Evolutionary conservation across 1,284 basidiomycete species (phyloP), one percentile per base, ranked within the genome.

Genomic region (Cutaneotrichosporon cyanovorans): DNA sequence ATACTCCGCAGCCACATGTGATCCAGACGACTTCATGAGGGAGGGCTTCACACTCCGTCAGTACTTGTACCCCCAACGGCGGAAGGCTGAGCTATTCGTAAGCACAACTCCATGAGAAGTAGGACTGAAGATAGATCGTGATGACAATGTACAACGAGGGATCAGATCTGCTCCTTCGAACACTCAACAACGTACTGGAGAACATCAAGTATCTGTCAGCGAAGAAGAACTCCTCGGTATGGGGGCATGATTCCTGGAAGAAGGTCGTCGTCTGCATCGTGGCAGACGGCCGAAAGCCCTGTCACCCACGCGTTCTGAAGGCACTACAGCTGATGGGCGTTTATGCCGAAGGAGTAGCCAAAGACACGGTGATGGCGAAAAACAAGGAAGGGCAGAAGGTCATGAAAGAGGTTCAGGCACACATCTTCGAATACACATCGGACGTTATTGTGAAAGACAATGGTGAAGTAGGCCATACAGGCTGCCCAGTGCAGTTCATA

Each of bases 141-240:
- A 87, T 90, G 85, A 90, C 87, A 37, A 90, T 90, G 65, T 90
- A 96, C 73, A 96, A 96, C 69, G 92, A 96, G 72, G 87, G 92
- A 65, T 87, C 92, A 58, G 78, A 86, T 18, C 76, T 96, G 19
- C 87, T 89, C 62, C 76, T 78, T 59, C 79, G 78, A 60, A 90
- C 89, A 5, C 90, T 93, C 84, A 91, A 92, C 63, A 80, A 86
- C 76, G 89, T 92, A 42, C 85, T 92, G 75, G 92, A 90, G 76
- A 91, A 90, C 68, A 75, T 90, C 47, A 80, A 84, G 7, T 84
- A 89, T 67, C 79, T 97, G 18, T 93, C 89, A 68, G 74, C 80
- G 42, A 78, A 91, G 33, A 77, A 73, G 28, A 77, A 81, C 43
- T 91, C 87, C 23, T 91, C 87, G 74, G 91, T 79, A n/a, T 96